Conservation (phyloP, 2,329 filamentous ascomycete genomes). For the Trichoderma sp. region DNA sequence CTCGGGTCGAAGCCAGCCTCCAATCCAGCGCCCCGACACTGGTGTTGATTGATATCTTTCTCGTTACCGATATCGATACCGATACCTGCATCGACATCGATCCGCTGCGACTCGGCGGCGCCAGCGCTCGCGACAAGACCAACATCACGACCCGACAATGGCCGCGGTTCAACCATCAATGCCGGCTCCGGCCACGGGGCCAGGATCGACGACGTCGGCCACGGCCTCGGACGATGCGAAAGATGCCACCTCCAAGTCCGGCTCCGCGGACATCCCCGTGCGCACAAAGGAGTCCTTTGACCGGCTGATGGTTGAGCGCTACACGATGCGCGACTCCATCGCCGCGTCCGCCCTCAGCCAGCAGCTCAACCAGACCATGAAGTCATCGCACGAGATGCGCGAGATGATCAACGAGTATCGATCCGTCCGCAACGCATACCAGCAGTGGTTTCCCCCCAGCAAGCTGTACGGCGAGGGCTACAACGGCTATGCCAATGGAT, state of each 20-base stretch:
- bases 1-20: background rate
- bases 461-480: conserved; percentile 73
- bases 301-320: conserved; percentile 53
- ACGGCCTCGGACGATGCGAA: conserved; percentile 29
- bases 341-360: conserved; percentile 52
- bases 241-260: conserved; percentile 27
- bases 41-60: background rate
- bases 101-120: conserved; percentile 37
- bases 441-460: conserved; percentile 54
- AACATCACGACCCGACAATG: conserved; percentile 34
- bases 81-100: background rate
- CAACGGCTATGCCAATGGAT: conserved; percentile 82
- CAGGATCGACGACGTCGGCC: conserved; percentile 33
- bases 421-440: conserved; percentile 54
- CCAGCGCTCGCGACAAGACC: conserved; percentile 29
- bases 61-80: background rate
- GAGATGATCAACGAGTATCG: conserved; percentile 70
- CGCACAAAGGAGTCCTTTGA: conserved; percentile 58
- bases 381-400: conserved; percentile 61
- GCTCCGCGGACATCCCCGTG: conserved; percentile 36
- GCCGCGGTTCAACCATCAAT: conserved; percentile 42
- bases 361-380: conserved; percentile 53
- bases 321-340: conserved; percentile 53
- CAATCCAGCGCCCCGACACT: background rate
- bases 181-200: conserved; percentile 35